These are phyloP conservation scores for Citropsis articulata DNA, from an alignment of 345 rosid species.

Conservation along the genomic window DNA sequence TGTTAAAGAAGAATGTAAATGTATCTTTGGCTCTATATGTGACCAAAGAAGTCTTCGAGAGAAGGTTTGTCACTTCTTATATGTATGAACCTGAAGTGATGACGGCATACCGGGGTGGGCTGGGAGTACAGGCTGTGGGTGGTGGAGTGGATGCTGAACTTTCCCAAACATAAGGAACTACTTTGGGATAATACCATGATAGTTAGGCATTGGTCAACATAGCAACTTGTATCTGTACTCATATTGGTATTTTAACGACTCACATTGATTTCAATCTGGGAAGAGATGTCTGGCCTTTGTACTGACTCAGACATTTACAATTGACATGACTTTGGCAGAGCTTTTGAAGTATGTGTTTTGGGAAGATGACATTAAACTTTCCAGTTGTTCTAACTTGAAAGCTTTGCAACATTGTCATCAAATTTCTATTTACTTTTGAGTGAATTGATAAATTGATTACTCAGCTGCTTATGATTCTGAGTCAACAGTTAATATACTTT, in stretches of 20 bases:
- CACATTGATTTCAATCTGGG: background rate
- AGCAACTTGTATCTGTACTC: background rate
- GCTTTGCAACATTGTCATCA: background rate
- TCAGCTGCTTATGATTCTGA: too few relatives aligned
- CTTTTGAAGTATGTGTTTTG: background rate
- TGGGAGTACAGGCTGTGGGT: background rate
- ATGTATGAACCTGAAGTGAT: slow-evolving; percentile 25
- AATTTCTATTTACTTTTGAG: background rate
- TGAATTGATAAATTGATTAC: too few relatives aligned
- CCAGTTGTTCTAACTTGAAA: background rate
- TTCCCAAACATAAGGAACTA: background rate
- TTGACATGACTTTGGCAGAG: background rate
- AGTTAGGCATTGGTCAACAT: background rate
- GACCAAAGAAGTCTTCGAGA: slow-evolving; percentile 10
- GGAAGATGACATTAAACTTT: background rate
- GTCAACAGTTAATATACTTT: too few relatives aligned
- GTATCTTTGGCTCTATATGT: background rate
- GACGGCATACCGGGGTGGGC: slow-evolving; percentile 12
- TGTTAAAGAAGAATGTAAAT: slow-evolving; percentile 4
- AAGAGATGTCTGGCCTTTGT: background rate
- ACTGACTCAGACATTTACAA: background rate
- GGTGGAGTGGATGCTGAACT: background rate
- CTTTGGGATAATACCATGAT: background rate
- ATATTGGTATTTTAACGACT: background rate
- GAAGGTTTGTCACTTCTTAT: slow-evolving; percentile 11